Percentiles rank a stretch among this genome's conserved stretches.
phyloP scores from a whole-genome alignment of 1,139 yeast species.

The Suhomyces maxii region DNA sequence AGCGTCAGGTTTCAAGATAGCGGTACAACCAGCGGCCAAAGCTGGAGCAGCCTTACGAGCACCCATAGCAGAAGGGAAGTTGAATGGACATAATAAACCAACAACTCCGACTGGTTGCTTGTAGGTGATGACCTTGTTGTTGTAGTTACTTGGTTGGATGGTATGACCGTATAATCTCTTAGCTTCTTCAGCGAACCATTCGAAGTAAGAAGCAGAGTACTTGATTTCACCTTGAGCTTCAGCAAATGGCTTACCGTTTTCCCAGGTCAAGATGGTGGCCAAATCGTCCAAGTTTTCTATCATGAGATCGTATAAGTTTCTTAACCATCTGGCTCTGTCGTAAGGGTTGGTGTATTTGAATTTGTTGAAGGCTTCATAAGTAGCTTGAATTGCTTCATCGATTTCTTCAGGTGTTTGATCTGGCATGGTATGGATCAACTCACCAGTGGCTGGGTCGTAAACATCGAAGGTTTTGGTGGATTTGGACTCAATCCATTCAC shows the following conservation, averaged over 20 bases:
- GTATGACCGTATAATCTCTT: slow-evolving; percentile 43
- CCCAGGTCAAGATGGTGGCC: slow-evolving; percentile 44
- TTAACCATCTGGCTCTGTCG: slow-evolving; percentile 64
- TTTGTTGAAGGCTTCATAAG: slow-evolving; percentile 57
- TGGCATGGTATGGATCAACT: slow-evolving; percentile 55
- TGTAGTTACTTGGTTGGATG: slow-evolving; percentile 40
- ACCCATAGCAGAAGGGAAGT: slow-evolving; percentile 52
- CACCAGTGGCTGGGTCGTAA: slow-evolving; percentile 71
- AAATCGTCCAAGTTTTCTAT: slow-evolving; percentile 43
- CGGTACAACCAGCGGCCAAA: slow-evolving; percentile 51
- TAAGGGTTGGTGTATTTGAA: slow-evolving; percentile 63
- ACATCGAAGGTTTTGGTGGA: slow-evolving; percentile 62
- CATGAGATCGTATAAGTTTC: slow-evolving; percentile 46
- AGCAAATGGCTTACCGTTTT: slow-evolving; percentile 43
- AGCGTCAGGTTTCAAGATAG: slow-evolving; percentile 47
- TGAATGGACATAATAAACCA: slow-evolving; percentile 50
- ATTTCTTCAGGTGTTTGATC: slow-evolving; percentile 57
- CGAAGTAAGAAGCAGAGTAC: slow-evolving; percentile 46
- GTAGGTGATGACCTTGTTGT: slow-evolving; percentile 40
- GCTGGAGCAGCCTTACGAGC: slow-evolving; percentile 51
- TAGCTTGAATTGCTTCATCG: slow-evolving; percentile 60
- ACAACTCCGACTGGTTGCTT: slow-evolving; percentile 52
- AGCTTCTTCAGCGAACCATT: slow-evolving; percentile 48
- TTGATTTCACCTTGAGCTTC: slow-evolving; percentile 45
- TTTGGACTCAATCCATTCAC: slow-evolving; percentile 61